Conservation (phyloP, 2,329 filamentous ascomycete species). For the Aspergillus novoparasiticus region DNA sequence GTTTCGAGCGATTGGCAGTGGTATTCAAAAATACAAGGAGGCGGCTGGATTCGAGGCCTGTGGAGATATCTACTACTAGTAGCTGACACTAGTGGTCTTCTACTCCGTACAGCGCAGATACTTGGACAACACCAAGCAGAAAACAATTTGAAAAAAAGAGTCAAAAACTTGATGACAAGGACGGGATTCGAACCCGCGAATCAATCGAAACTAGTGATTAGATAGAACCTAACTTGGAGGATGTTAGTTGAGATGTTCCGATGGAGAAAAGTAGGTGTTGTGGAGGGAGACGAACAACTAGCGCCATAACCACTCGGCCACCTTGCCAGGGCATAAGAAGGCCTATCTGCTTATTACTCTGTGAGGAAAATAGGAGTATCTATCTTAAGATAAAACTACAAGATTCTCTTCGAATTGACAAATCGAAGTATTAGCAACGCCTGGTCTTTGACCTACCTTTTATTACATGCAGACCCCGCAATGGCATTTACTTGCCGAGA, state of each 20-base stretch:
- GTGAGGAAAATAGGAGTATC: neutral
- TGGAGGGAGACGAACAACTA: neutral
- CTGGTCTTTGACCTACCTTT: too few relatives aligned
- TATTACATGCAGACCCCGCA: too few relatives aligned
- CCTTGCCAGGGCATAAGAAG: neutral
- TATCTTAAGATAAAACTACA: neutral
- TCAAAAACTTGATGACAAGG: neutral
- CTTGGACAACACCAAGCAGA: neutral
- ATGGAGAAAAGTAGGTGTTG: neutral
- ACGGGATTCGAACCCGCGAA: conserved; percentile 1
- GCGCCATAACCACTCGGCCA: conserved; percentile 2
- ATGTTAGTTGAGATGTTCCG: neutral
- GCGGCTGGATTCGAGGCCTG: neutral
- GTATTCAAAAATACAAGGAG: neutral
- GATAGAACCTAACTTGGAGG: neutral
- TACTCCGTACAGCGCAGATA: too few relatives aligned
- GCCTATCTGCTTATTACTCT: neutral
- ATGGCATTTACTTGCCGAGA: too few relatives aligned
- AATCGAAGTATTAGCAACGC: too few relatives aligned
- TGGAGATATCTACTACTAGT: neutral
- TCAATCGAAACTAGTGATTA: neutral
- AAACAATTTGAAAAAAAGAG: neutral
- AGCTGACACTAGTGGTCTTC: neutral
- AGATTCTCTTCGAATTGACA: neutral
- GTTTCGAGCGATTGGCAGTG: neutral